Evolutionary conservation across 805 yeast species (phyloP), one percentile per base, ranked within the genome.

Genomic region (Cyberlindnera japonica): DNA sequence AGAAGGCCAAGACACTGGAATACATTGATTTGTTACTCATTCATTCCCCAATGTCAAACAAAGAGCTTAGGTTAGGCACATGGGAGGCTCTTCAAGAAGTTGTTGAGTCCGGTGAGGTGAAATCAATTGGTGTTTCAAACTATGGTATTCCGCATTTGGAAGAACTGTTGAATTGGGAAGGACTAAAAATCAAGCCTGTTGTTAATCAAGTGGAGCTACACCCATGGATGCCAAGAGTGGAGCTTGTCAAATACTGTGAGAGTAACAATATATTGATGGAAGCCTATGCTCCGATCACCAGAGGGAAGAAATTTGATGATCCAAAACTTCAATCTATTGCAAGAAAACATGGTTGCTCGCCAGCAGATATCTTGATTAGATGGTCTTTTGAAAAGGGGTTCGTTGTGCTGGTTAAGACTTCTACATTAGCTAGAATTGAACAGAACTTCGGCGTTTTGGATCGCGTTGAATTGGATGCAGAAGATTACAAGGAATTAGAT

Each of bases 161-260:
- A 43, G 81, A 81, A 57, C 59, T 84, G 27, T 63, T 81, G 34
- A 50, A 58, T 3, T 77, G 83, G 81, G 68, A 69, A 4, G 75
- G 67, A 4, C 54, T 74, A 45, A 72, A 62, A 43, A 55, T 72
- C 45, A 68, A 69, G 45, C 88, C 95, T 0, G 83, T 78, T 2
- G 79, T 83, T 33, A 80, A 86, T 58, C 95, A 86, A 59, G 74
- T 86, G 53, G 95, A 86, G 60, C 72, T 86, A 38, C 84, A 87
- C 45, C 95, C 48, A 21, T 33, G 35, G 30, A 8, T n/a, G 17
- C 30, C 30, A 5, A 27, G 30, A 27, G 13, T 6, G 30, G 30
- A 63, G 10, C 63, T 67, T 36, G 81, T 77, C 9, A 70, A 62
- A 1, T 16, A 14, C 10, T 61, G 83, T 36, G 74, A 50, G 48